phyloP scores from a whole-genome alignment of 768 basidiomycete genomes.

The Leccinum pellstonianum region DNA sequence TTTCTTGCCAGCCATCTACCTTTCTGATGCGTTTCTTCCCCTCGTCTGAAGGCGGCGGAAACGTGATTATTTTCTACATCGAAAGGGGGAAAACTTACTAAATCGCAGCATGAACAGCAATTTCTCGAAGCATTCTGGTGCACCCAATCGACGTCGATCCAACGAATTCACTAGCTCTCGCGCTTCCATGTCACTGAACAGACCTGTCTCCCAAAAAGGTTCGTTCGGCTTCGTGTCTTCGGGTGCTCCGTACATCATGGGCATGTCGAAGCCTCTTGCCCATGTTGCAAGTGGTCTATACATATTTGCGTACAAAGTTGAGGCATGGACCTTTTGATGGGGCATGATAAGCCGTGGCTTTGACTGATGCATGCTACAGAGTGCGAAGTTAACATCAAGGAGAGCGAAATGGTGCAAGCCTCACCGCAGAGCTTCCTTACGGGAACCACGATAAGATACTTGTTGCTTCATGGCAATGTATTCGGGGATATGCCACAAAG shows the following conservation, averaged over 20 bases:
- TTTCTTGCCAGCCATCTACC: constrained; percentile 13
- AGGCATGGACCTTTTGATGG: background rate
- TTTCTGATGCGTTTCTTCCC: constrained; percentile 19
- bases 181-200: constrained; percentile 11
- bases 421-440: constrained; percentile 10
- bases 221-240: background rate
- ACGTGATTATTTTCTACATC: background rate
- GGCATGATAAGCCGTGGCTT: constrained; percentile 13
- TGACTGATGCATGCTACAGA: constrained; percentile 2
- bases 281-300: background rate
- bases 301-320: background rate
- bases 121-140: constrained; percentile 11
- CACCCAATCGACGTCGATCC: constrained; percentile 2
- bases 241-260: background rate
- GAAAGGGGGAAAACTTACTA: background rate
- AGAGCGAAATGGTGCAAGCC: background rate
- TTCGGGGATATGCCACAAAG: constrained; percentile 7
- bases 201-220: constrained; percentile 11
- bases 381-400: background rate
- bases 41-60: constrained; percentile 5
- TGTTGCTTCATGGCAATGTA: constrained; percentile 14
- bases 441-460: background rate
- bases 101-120: constrained; percentile 13
- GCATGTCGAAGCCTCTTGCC: background rate
- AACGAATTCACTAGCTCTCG: constrained; percentile 5